Evolutionary conservation across 495 filamentous ascomycete species (phyloP), one percentile per base, ranked within the genome.

Genomic region (Penicillium lividum): DNA sequence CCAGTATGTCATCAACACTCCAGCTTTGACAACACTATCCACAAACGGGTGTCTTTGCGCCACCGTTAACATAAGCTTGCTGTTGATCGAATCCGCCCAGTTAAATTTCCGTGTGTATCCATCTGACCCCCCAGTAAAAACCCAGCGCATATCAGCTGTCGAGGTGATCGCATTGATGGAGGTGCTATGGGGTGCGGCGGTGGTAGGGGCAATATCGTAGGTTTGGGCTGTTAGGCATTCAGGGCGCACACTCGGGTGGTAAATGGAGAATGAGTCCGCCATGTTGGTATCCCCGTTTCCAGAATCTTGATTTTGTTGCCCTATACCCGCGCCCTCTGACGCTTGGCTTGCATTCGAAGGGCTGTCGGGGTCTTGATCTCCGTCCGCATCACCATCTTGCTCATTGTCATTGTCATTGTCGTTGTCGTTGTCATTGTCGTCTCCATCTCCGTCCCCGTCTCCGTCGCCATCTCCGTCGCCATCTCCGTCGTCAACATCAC

Each of bases 31-130:
- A 15, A 99, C 94, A 60, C 90, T 96, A 67, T 99, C 94, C 34
- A 99, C 94, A 63, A 98, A 99, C 0, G 95, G 94, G 74, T 99
- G 94, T 50, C 89, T 78, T 76, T 99, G 94, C 42, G 94, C 94
- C 7, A 99, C 94, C 0, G 94, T 99, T 62, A 99, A 77, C 71
- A 92, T 88, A 33, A 90, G 84, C 71, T 96, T 97, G 60, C 91
- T 92, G 70, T 99, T 99, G 58, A 92, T 92, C 8, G 94, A 96
- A 15, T 90, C 92, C 44, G 90, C 86, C 82, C 95, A 96, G 73
- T 99, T 93, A 76, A 91, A 98, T 64, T 95, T 96, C 36, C 94
- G 84, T 54, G 97, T 89, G 67, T 95, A 98, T 48, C 94, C 92
- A 77, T 99, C 94, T 6, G 89, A 87, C 0, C 94, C 94, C 33